A percentile compares a stretch with the other conserved stretches of the same genome.
Evolutionary conservation across 2,329 filamentous ascomycete species (phyloP).

Genomic region (Mariannaea elegans): DNA sequence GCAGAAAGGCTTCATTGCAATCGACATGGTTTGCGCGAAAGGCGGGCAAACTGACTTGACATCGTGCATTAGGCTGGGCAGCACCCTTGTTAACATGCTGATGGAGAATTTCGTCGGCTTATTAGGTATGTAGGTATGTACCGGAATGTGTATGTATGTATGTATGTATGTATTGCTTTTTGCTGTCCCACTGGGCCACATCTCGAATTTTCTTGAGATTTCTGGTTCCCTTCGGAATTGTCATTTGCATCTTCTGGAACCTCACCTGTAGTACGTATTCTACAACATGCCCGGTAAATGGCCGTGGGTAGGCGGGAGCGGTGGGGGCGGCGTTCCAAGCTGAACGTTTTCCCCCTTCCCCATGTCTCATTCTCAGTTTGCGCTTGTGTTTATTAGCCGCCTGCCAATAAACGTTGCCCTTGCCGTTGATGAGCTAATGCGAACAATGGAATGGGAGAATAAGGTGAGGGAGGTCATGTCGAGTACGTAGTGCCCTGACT

Average conservation of each 20-base stretch:
- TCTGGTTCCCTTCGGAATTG: neutral
- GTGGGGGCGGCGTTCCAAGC: neutral
- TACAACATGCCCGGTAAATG: neutral
- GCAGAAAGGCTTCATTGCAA: neutral
- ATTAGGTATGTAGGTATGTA: no score
- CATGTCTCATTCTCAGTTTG: conserved; percentile 3
- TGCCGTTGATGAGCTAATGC: no score
- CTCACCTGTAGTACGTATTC: neutral
- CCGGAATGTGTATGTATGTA: no score
- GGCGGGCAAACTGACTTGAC: neutral
- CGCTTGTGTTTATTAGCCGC: conserved; percentile 12
- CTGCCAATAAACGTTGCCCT: conserved; percentile 11
- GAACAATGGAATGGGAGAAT: conserved; percentile 8
- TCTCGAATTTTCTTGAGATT: neutral
- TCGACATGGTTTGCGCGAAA: neutral
- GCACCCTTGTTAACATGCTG: neutral
- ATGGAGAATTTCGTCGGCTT: neutral
- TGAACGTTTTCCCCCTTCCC: conserved; percentile 1
- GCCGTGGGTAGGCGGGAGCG: neutral
- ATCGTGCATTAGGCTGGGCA: neutral
- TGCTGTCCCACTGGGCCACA: neutral
- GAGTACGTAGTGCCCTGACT: conserved; percentile 11
- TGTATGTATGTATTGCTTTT: neutral
- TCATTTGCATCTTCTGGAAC: neutral
- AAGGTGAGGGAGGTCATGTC: neutral